Conservation (phyloP, 441 rosid species). For the Populus hybrid region DNA sequence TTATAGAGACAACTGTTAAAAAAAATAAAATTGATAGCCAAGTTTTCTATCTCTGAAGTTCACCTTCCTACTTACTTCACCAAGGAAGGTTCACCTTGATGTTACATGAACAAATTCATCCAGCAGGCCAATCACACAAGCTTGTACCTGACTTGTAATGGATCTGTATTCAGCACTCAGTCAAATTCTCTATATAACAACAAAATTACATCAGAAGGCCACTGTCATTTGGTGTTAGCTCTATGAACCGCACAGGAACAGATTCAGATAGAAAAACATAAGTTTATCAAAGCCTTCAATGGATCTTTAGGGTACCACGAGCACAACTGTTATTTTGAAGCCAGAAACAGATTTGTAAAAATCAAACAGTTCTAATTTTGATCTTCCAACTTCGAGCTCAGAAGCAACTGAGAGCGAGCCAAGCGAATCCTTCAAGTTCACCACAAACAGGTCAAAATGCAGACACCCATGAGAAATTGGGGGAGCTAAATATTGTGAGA, state of each 20-base stretch:
- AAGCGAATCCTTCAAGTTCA: constrained; percentile 14
- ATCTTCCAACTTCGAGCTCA: constrained; percentile 29
- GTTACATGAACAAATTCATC: constrained; percentile 21
- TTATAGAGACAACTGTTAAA: constrained; percentile 1
- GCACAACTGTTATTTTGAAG: constrained; percentile 18
- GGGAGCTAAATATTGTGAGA: constrained; percentile 11
- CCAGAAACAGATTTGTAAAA: constrained; percentile 25
- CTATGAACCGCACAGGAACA: constrained; percentile 21
- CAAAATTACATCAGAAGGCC: constrained; percentile 31
- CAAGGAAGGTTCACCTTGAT: constrained; percentile 21
- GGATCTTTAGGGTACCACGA: constrained; percentile 17
- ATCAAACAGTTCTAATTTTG: constrained; percentile 14
- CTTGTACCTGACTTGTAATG: not conserved
- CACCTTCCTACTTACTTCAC: constrained; percentile 18
- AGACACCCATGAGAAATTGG: constrained; percentile 18
- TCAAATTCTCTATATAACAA: constrained; percentile 26
- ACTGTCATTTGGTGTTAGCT: constrained; percentile 29
- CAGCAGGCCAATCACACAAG: not conserved
- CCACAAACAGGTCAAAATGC: not conserved
- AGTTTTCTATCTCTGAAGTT: constrained; percentile 18
- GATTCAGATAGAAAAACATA: constrained; percentile 21
- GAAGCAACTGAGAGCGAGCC: constrained; percentile 18
- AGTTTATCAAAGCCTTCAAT: constrained; percentile 15
- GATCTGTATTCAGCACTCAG: not conserved
- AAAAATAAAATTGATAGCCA: not conserved